phyloP scores from a whole-genome alignment of 208 protist species.

The Leishmania tarentolae region DNA sequence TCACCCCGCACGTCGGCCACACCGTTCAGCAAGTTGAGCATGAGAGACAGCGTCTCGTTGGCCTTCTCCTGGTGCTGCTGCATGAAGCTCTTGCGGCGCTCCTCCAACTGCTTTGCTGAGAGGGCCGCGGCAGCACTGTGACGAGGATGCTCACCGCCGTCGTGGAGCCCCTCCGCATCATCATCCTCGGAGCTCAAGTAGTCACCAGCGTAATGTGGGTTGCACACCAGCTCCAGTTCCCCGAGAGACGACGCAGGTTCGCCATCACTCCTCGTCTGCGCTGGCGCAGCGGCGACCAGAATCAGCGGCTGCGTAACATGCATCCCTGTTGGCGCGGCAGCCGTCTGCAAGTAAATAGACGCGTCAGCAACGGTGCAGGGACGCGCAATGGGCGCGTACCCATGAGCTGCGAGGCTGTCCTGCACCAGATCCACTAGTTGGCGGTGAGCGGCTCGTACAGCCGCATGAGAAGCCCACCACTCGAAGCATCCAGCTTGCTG shows the following conservation, averaged over 20 bases:
- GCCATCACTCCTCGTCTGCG: background rate
- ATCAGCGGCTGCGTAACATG: background rate
- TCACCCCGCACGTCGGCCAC: conserved; percentile 92
- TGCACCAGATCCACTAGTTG: conserved; percentile 25
- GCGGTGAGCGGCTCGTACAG: conserved; percentile 33
- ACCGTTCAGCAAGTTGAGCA: conserved; percentile 97
- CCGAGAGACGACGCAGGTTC: background rate
- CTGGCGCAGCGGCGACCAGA: conserved; percentile 1
- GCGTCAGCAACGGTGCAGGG: conserved; percentile 14
- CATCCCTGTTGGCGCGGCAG: background rate
- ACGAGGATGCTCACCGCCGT: background rate
- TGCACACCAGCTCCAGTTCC: conserved; percentile 47
- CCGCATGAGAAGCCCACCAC: conserved; percentile 45
- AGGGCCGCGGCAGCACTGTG: background rate
- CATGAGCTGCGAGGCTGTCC: background rate
- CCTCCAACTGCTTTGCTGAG: conserved; percentile 29
- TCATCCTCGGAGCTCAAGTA: conserved; percentile 83
- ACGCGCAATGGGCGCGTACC: conserved; percentile 3
- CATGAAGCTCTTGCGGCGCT: conserved; percentile 22
- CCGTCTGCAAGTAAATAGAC: conserved; percentile 4
- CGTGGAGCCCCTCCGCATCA: conserved; percentile 11
- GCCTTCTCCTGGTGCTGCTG: conserved; percentile 62
- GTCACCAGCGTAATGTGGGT: conserved; percentile 64
- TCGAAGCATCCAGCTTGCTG: conserved; percentile 52
- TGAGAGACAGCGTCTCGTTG: conserved; percentile 73